phyloP scores from a whole-genome alignment of 2,329 filamentous ascomycete species.

The Teratosphaeria viscida region DNA sequence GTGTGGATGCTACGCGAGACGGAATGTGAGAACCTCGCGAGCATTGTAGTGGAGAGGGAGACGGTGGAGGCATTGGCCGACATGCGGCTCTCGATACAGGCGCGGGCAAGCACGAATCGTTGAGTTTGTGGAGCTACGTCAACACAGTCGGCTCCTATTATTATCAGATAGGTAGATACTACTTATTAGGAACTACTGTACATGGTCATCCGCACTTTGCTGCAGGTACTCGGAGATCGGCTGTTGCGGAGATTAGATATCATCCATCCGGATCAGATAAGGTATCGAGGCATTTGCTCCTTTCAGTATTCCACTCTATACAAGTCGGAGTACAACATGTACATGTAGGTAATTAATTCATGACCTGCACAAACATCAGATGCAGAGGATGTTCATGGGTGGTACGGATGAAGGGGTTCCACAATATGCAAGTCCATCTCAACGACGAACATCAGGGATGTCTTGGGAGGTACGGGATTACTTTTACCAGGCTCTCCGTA shows the following conservation, averaged over 20 bases:
- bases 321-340: too few species aligned
- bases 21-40: neutral
- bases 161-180: too few species aligned
- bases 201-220: neutral
- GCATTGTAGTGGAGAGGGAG: neutral
- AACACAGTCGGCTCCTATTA: neutral
- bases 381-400: too few species aligned
- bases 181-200: neutral
- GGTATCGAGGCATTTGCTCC: too few species aligned
- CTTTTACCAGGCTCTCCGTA: neutral
- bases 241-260: neutral
- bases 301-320: too few species aligned
- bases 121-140: neutral
- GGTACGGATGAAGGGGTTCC: too few species aligned
- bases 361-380: too few species aligned
- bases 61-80: neutral
- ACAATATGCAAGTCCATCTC: neutral
- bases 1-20: neutral
- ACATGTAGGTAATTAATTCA: too few species aligned
- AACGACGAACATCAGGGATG: neutral
- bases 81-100: neutral
- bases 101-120: neutral
- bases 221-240: neutral
- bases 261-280: too few species aligned
- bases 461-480: neutral